These are phyloP conservation scores for Flaveria ramosissima DNA, from an alignment of 129 eudicot genomes.

Conservation along the genomic window DNA sequence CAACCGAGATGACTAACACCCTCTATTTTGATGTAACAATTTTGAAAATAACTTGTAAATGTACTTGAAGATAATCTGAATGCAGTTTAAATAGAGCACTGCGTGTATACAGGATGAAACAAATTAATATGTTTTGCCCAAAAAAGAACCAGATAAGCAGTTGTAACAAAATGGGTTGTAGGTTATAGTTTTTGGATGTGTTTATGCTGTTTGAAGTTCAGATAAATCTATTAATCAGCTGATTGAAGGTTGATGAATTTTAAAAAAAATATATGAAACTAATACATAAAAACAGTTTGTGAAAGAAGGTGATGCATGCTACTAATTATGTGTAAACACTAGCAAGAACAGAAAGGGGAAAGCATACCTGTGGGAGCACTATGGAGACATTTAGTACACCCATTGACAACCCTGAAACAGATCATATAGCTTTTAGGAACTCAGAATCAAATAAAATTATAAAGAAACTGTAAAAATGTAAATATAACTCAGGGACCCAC, in stretches of 20 bases:
- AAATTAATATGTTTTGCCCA: not conserved
- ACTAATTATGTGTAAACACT: not conserved
- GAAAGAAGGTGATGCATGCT: not conserved
- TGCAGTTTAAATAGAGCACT: not conserved
- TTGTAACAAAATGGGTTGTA: not conserved
- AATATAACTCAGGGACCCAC: constrained; percentile 31
- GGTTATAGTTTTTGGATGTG: not conserved
- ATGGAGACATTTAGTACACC: constrained; percentile 93
- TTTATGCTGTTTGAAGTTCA: not conserved
- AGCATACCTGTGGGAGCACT: constrained; percentile 84
- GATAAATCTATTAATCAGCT: not conserved
- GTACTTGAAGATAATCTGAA: not conserved
- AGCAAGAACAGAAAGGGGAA: not conserved
- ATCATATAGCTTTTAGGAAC: constrained; percentile 3
- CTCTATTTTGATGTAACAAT: not conserved
- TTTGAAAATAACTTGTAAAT: not conserved
- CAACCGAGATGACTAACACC: not conserved
- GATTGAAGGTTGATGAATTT: not conserved
- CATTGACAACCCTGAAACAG: constrained; percentile 89
- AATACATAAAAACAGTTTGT: not conserved
- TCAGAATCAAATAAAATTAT: not conserved
- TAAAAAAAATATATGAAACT: not conserved
- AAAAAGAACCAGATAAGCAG: not conserved
- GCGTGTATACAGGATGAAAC: not conserved
- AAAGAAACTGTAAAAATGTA: constrained; percentile 11